Percentiles rank a stretch among this genome's conserved stretches.
These are phyloP conservation scores for Neopestalotiopsis rosae DNA, from an alignment of 2,329 filamentous ascomycete genomes.

Conservation along the genomic window DNA sequence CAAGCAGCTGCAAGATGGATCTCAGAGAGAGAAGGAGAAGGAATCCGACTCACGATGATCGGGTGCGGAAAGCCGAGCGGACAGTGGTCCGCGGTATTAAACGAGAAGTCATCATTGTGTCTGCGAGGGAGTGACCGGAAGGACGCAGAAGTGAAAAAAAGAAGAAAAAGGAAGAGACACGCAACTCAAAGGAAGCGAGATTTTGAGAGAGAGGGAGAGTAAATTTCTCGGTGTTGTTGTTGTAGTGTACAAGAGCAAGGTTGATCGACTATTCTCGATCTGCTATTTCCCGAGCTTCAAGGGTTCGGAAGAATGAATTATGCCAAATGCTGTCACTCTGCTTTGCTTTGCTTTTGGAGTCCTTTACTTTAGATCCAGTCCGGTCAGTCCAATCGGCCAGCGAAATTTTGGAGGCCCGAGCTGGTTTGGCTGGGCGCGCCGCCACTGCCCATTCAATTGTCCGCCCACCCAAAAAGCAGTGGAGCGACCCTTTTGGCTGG, in stretches of 20 bases:
- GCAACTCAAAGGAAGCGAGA: constrained; percentile 20
- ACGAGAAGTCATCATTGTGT: constrained; percentile 60
- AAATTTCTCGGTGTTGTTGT: neutral
- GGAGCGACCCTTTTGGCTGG: neutral
- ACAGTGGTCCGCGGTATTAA: constrained; percentile 64
- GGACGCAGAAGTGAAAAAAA: constrained; percentile 13
- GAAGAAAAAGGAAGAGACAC: neutral
- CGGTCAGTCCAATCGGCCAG: constrained; percentile 15
- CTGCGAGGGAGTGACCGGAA: constrained; percentile 23
- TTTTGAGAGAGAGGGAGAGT: neutral
- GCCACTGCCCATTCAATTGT: neutral
- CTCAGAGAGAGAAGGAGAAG: neutral
- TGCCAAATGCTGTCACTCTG: neutral
- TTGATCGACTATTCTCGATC: neutral
- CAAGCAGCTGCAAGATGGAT: constrained; percentile 11
- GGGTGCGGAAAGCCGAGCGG: constrained; percentile 59
- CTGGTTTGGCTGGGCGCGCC: constrained; percentile 7
- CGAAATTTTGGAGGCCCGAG: constrained; percentile 28
- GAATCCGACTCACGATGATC: constrained; percentile 52
- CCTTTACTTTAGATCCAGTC: neutral
- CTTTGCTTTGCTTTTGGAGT: constrained; percentile 6
- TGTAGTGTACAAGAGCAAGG: too few species aligned
- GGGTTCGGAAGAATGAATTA: neutral
- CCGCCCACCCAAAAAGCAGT: neutral
- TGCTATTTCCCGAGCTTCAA: constrained; percentile 13